Evolutionary conservation across 257 asterid species (phyloP), one percentile per base, ranked within the genome.

Genomic region (Handroanthus guayacan): DNA sequence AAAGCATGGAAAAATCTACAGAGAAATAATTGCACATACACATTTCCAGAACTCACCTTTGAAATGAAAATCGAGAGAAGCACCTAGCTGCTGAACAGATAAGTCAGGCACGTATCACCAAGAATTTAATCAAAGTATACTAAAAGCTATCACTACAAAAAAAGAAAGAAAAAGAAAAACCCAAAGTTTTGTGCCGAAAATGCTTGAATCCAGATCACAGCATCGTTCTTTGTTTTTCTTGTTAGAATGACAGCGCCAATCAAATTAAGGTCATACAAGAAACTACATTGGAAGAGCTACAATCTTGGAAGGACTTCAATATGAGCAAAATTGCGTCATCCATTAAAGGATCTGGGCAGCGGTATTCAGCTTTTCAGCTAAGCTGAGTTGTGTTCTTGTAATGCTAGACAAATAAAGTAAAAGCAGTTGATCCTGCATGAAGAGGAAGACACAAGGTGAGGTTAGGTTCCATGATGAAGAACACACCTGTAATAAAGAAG

Each of bases 351-450:
- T 89, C 87, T 95, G 99, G 75, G 98, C 99, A 69, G 99, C 99
- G 1, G 98, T 92, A 76, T 94, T 94, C 81, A 94, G 86, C 84
- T 93, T 90, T 55, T 92, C 96, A 0, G 98, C 99, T 45, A 94
- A 76, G 83, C 94, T 78, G 83, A 95, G 98, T 71, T 95, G 99
- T n/a, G 98, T 92, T 78, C 99, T 89, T 74, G 98, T 90, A 74
- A 95, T 91, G 94, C 99, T 89, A 25, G 99, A 93, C 85, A 95
- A 80, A 83, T 95, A 95, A 9, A 95, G 88, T 58, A 95, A 65
- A 61, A 95, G 85, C 67, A 93, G 82, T 68, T 95, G 98, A 77
- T 92, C 99, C 99, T 95, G 84, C 75, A 82, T 74, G 61, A 81
- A 44, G 16, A 34, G 54, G 39, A 10, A 25, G 41, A 4, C 11